A percentile compares a stretch with the other conserved stretches of the same genome.
Conservation (phyloP, 768 basidiomycete species). For the Hypholoma sublateritium region DNA sequence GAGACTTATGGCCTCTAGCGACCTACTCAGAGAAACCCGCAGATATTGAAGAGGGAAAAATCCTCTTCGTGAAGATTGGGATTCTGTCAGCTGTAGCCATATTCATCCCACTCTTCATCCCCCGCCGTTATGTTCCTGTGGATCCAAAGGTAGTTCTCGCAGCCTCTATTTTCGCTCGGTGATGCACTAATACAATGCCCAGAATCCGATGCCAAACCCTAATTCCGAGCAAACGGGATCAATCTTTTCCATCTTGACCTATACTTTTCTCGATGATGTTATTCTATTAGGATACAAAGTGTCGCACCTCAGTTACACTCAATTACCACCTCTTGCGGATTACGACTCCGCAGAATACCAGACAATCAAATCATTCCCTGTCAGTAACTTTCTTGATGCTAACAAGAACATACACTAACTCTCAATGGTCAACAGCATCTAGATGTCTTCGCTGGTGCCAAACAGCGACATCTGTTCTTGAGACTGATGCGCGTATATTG, state of each 20-base stretch:
- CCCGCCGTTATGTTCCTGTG: constrained; percentile 53
- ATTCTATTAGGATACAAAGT: constrained; percentile 37
- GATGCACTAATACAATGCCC: not conserved
- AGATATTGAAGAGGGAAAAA: constrained; percentile 41
- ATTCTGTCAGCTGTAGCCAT: constrained; percentile 43
- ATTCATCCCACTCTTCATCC: constrained; percentile 51
- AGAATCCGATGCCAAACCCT: constrained; percentile 28
- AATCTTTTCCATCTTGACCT: constrained; percentile 39
- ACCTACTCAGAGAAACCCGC: constrained; percentile 43
- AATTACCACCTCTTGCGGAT: constrained; percentile 42
- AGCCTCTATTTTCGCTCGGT: not conserved
- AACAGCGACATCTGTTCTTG: constrained; percentile 42
- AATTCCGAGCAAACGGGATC: constrained; percentile 52
- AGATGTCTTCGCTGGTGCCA: constrained; percentile 40
- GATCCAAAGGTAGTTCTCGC: constrained; percentile 39
- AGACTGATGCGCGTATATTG: constrained; percentile 41
- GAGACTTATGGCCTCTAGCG: constrained; percentile 58
- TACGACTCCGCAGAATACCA: constrained; percentile 39
- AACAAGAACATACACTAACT: constrained; percentile 23
- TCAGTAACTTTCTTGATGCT: constrained; percentile 4
- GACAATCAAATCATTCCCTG: constrained; percentile 13
- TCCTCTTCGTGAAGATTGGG: constrained; percentile 50
- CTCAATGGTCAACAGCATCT: constrained; percentile 27
- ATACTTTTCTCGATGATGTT: constrained; percentile 50
- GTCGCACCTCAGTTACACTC: constrained; percentile 30